Evolutionary conservation across 1,284 basidiomycete genomes (phyloP), one percentile per base, ranked within the genome.

Genomic region (Mycosarcoma mackinlayi): DNA sequence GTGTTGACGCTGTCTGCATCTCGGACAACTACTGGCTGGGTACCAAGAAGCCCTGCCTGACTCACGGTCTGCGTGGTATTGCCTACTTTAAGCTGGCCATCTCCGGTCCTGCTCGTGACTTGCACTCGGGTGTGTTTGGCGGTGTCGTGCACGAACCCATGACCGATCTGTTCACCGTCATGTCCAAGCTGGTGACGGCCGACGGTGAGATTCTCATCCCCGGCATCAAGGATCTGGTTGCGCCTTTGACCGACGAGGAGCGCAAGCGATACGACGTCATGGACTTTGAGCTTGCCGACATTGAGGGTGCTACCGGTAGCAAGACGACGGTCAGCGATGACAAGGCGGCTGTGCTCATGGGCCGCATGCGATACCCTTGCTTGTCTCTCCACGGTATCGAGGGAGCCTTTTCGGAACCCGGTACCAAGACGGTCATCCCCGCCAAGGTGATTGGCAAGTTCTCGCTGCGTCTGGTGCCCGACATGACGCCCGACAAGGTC

Each of bases 331-430:
- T 98, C 45, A 90, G 89, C 4, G 85, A 88, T 10, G 90, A 95
- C 83, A 94, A 94, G 83, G 88, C 90, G 28, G 85, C 87, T n/a
- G 90, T 92, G 5, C 85, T 96, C 45, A 96, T 95, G 93, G 91
- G 89, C 31, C 89, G 92, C 73, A 77, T 81, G 78, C 68, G 85
- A 46, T 88, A 89, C 84, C 93, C 94, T 1, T 91, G 90, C 64
- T 87, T 98, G 61, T 95, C 93, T 4, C 85, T 98, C 16, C 95
- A 98, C 84, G 96, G 95, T 24, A 95, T 98, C 78, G 93, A 98
- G 84, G 95, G 96, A 55, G 96, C 94, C 5, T 98, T 98, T 86
- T 92, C 89, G 11, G 75, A 76, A 39, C 65, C 83, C 0, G 84
- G 83, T 41, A 77, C 88, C 41, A 96, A 96, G 88, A 98, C 95